phyloP scores from a whole-genome alignment of 352 stramenopile species.

The Globisporangium camurandrum region DNA sequence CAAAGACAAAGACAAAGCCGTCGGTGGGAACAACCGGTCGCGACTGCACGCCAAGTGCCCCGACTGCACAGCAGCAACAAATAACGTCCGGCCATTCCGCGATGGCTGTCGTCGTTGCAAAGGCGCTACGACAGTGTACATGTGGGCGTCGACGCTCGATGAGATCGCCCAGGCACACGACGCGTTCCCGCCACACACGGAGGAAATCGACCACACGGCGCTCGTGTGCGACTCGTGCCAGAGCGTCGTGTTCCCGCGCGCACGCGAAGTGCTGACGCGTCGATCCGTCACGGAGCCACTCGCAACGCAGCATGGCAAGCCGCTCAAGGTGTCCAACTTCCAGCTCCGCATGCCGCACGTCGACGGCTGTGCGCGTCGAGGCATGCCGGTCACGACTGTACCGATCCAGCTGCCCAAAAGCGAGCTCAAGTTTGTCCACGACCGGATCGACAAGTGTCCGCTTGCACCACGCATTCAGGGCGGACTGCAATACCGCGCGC shows the following conservation, averaged over 20 bases:
- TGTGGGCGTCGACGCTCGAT: slow-evolving; percentile 62
- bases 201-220: slow-evolving; percentile 72
- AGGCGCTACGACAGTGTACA: slow-evolving; percentile 47
- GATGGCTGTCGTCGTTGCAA: slow-evolving; percentile 83
- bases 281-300: slow-evolving; percentile 45
- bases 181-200: slow-evolving; percentile 43
- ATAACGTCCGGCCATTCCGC: slow-evolving; percentile 77
- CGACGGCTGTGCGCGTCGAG: slow-evolving; percentile 69
- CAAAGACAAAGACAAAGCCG: slow-evolving; percentile 11
- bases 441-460: slow-evolving; percentile 72
- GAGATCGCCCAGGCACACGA: slow-evolving; percentile 65
- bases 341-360: slow-evolving; percentile 85
- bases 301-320: slow-evolving; percentile 41
- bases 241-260: slow-evolving; percentile 70
- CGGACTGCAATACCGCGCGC: slow-evolving; percentile 57
- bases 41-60: slow-evolving; percentile 73
- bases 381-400: slow-evolving; percentile 69
- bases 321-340: slow-evolving; percentile 76
- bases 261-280: slow-evolving; percentile 55
- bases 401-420: slow-evolving; percentile 75
- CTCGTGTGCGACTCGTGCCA: slow-evolving; percentile 65
- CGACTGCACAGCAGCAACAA: slow-evolving; percentile 69
- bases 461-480: slow-evolving; percentile 40
- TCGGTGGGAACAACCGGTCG: not conserved
- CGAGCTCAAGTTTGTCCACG: slow-evolving; percentile 81